These are phyloP conservation scores for Sporothrix sp. DNA, from an alignment of 2,329 filamentous ascomycete genomes.

Conservation along the genomic window DNA sequence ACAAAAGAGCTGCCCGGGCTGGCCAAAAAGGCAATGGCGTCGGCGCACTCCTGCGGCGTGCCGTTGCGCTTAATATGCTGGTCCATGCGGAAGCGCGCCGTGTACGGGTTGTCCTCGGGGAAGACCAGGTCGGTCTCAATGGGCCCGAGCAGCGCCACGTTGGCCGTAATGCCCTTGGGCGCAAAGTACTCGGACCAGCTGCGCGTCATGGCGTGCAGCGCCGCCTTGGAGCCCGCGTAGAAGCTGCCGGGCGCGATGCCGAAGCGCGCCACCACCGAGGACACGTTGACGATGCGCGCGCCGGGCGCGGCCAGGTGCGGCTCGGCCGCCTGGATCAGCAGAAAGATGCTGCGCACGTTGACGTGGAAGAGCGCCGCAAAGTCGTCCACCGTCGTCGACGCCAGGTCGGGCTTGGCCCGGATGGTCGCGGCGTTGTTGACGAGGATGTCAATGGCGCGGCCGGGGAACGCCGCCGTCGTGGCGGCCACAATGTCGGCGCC, in stretches of 20 bases:
- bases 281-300: slow-evolving; percentile 17
- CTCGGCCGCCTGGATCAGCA: slow-evolving; percentile 17
- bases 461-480: slow-evolving; percentile 13
- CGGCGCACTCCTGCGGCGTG: slow-evolving; percentile 17
- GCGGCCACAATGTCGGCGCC: slow-evolving; percentile 14
- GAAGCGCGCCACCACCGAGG: slow-evolving; percentile 11
- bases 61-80: slow-evolving; percentile 20
- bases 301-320: slow-evolving; percentile 11
- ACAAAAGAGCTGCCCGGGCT: slow-evolving; percentile 18
- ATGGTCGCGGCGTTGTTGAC: slow-evolving; percentile 17
- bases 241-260: slow-evolving; percentile 10
- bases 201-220: slow-evolving; percentile 16
- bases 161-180: slow-evolving; percentile 16
- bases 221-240: slow-evolving; percentile 17
- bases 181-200: slow-evolving; percentile 18
- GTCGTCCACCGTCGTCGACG: slow-evolving; percentile 9
- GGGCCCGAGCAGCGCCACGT: slow-evolving; percentile 16
- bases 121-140: slow-evolving; percentile 17
- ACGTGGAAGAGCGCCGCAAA: slow-evolving; percentile 15
- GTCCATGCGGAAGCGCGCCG: slow-evolving; percentile 13
- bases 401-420: slow-evolving; percentile 2
- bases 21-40: slow-evolving; percentile 18
- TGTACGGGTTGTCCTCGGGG: slow-evolving; percentile 16
- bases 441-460: slow-evolving; percentile 16
- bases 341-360: slow-evolving; percentile 17